Base-by-base conservation (phyloP, 2,329 filamentous ascomycete species). In the Colletotrichum paranaense region DNA sequence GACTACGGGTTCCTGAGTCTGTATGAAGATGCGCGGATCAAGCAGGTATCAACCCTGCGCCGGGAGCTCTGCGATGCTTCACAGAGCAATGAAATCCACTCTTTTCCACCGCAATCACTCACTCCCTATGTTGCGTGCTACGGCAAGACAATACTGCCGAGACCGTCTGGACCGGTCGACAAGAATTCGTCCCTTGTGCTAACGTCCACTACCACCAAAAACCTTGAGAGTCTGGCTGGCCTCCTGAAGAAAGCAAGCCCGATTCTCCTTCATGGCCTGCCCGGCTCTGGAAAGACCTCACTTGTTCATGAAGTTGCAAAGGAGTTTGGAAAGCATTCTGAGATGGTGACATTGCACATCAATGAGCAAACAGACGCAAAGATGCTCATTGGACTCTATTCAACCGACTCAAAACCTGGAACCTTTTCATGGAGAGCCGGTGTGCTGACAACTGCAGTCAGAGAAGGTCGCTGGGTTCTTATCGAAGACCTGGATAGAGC, bases 361-460 rank as follows among this genome's bases (percentile, higher is more conserved):
- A 99, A 99, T 80, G 97, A 98, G 82, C 97, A 99, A 82, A 98
- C 95, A 2, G 97, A 99, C 83, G 95, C 96, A 0, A 99, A 99
- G 82, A 94, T 97, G 85, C 90, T 99, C 53, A 91, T 99, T 75
- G 97, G 97, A 4, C 91, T 98, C 80, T 98, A 99, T 83, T 94
- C 96, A 1, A 97, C 95, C 26, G 95, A 95, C 71, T 91, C 93
- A 19, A 93, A 92, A 74, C 95, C 95, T 1, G 95, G 95, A 1
- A 95, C 94, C 11, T 99, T 99, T 80, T 90, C 91, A 63, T 99
- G 97, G 97, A 91, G 94, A 73, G 91, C 97, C 3, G 97, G 97
- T 83, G 94, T 98, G 24, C 86, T 99, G 77, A 98, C 97, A 0
- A 97, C 95, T 35, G 97, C 97, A 46, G 95, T 98, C 3, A 92